Percentiles rank a stretch among this genome's conserved stretches.
These are phyloP conservation scores for Fusarium devonianum DNA, from an alignment of 2,329 filamentous ascomycete genomes.

Conservation along the genomic window DNA sequence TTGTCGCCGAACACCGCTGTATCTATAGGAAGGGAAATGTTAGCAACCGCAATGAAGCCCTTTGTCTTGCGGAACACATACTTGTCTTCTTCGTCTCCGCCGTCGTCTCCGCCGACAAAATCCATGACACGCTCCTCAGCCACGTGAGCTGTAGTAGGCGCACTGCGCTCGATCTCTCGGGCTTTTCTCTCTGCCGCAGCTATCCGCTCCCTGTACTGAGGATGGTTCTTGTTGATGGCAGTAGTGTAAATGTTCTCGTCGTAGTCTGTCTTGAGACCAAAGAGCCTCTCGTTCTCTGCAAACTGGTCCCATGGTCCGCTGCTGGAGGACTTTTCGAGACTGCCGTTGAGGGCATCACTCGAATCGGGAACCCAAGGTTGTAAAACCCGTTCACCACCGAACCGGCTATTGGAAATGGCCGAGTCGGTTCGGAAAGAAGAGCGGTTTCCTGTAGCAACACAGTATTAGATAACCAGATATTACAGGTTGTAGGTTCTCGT, in stretches of 20 bases:
- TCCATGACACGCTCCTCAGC: constrained; percentile 87
- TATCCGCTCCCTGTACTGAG: constrained; percentile 78
- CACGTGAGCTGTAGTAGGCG: constrained; percentile 79
- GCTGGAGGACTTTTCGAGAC: constrained; percentile 68
- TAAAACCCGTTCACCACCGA: constrained; percentile 75
- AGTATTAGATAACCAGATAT: constrained; percentile 18
- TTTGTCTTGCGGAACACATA: constrained; percentile 51
- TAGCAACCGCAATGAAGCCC: constrained; percentile 17
- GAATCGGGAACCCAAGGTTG: constrained; percentile 82
- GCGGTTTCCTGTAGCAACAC: constrained; percentile 63
- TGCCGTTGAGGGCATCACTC: constrained; percentile 68
- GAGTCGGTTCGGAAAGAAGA: constrained; percentile 83
- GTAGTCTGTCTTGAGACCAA: constrained; percentile 88
- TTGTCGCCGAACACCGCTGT: constrained; percentile 87
- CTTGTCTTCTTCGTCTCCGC: constrained; percentile 90
- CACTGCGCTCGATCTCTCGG: constrained; percentile 84
- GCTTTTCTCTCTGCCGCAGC: constrained; percentile 84
- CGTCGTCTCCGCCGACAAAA: constrained; percentile 65
- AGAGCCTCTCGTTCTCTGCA: constrained; percentile 83
- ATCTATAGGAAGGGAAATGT: constrained; percentile 58
- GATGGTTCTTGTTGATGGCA: constrained; percentile 82
- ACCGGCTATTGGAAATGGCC: constrained; percentile 81
- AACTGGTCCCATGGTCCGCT: constrained; percentile 87
- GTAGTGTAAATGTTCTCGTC: constrained; percentile 97
- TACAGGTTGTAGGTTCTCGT: background rate